These are phyloP conservation scores for Heterobasidion parviporum DNA, from an alignment of 1,284 basidiomycete genomes.

Conservation along the genomic window DNA sequence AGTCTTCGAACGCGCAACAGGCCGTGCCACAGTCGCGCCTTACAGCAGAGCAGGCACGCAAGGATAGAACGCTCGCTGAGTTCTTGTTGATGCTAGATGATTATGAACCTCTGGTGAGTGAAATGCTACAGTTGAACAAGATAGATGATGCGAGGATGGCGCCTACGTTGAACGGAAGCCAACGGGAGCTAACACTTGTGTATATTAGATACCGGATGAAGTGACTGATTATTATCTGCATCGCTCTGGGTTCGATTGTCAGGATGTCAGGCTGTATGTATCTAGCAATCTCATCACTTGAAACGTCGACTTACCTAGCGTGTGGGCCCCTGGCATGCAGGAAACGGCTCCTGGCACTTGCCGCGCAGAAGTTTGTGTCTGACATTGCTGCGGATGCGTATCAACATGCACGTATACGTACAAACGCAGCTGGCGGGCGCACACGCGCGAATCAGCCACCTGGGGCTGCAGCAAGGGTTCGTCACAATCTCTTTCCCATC, in stretches of 20 bases:
- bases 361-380: conserved; percentile 96
- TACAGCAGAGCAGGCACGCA: conserved; percentile 76
- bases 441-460: conserved; percentile 52
- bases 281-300: neutral
- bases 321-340: conserved; percentile 28
- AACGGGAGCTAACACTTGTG: neutral
- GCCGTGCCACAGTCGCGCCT: conserved; percentile 48
- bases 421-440: conserved; percentile 65
- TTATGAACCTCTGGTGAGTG: conserved; percentile 82
- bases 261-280: conserved; percentile 83
- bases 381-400: conserved; percentile 97
- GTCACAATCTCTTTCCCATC: neutral
- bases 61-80: conserved; percentile 87
- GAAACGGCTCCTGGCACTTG: conserved; percentile 89
- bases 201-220: conserved; percentile 88
- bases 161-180: neutral
- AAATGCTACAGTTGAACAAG: too few relatives aligned
- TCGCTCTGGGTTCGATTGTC: conserved; percentile 92
- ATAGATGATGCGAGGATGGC: neutral
- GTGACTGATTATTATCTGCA: conserved; percentile 98
- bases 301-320: neutral
- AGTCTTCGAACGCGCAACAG: conserved; percentile 6
- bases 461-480: conserved; percentile 53
- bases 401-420: conserved; percentile 94
- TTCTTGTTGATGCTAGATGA: conserved; percentile 95